Evolutionary conservation across 2,329 filamentous ascomycete genomes (phyloP).

Genomic region (Hypomyces perniciosus): DNA sequence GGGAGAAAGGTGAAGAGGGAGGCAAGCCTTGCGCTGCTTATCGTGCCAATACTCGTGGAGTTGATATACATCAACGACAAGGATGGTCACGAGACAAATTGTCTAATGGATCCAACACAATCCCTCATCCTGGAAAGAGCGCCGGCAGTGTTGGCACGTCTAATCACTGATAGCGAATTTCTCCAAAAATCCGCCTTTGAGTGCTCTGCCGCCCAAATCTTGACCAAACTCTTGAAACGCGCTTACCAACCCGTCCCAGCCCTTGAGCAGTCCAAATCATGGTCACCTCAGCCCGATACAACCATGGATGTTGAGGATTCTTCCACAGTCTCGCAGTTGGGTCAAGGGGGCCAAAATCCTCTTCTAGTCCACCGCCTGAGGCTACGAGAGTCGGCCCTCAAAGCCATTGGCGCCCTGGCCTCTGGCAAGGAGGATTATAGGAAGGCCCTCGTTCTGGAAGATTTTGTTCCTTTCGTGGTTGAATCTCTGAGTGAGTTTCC

Average conservation of each 20-base stretch:
- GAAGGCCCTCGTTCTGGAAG: slow-evolving; percentile 74
- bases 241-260: slow-evolving; percentile 43
- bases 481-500: slow-evolving; percentile 64
- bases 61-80: slow-evolving; percentile 48
- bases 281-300: slow-evolving; percentile 33
- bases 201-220: slow-evolving; percentile 40
- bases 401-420: slow-evolving; percentile 74
- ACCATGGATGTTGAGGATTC: slow-evolving; percentile 28
- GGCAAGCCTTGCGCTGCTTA: slow-evolving; percentile 56
- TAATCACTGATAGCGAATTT: slow-evolving; percentile 71
- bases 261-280: slow-evolving; percentile 27
- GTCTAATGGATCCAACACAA: slow-evolving; percentile 30
- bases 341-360: slow-evolving; percentile 54
- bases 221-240: slow-evolving; percentile 44
- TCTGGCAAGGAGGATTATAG: slow-evolving; percentile 78
- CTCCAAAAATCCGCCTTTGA: slow-evolving; percentile 81
- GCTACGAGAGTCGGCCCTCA: slow-evolving; percentile 68
- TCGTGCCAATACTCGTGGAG: slow-evolving; percentile 63
- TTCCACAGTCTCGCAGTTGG: slow-evolving; percentile 44
- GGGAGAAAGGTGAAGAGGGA: slow-evolving; percentile 56
- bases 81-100: slow-evolving; percentile 36
- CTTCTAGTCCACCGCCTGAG: slow-evolving; percentile 63
- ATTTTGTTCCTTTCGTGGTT: slow-evolving; percentile 74
- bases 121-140: slow-evolving; percentile 58
- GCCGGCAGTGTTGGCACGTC: slow-evolving; percentile 67